Evolutionary conservation across 495 filamentous ascomycete species (phyloP).

Genomic region (Aspergillus carlsbadensis): DNA sequence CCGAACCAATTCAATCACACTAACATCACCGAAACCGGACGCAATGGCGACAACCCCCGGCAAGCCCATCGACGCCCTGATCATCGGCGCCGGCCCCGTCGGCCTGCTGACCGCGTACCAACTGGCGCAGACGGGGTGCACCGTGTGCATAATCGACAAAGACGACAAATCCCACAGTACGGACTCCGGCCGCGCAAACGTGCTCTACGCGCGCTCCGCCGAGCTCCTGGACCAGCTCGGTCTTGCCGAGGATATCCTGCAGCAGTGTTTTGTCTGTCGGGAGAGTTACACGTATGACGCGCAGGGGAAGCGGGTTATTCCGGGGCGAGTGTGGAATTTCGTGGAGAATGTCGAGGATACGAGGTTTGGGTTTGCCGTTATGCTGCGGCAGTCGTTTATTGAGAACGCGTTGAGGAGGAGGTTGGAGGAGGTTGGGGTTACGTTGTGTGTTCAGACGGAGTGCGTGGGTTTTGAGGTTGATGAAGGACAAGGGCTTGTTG

Average conservation of each 20-base stretch:
- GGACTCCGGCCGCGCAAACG: slow-evolving; percentile 45
- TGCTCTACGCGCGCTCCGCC: slow-evolving; percentile 36
- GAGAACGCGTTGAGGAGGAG: slow-evolving; percentile 1
- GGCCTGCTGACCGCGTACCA: slow-evolving; percentile 61
- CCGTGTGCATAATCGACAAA: slow-evolving; percentile 31
- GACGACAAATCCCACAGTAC: slow-evolving; percentile 27
- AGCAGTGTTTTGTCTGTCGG: not conserved
- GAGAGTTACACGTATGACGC: not conserved
- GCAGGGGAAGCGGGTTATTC: not conserved
- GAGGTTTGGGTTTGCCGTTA: slow-evolving; percentile 3
- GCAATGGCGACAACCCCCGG: no score
- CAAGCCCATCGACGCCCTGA: slow-evolving; percentile 48
- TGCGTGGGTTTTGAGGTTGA: slow-evolving; percentile 1
- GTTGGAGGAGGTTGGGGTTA: not conserved
- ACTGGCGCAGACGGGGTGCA: slow-evolving; percentile 27
- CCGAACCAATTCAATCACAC: no score
- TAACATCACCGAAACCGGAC: no score
- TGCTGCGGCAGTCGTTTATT: slow-evolving; percentile 8
- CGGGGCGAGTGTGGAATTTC: slow-evolving; percentile 15
- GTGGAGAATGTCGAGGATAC: slow-evolving; percentile 11
- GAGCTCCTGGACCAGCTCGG: no score
- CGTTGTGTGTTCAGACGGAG: not conserved
- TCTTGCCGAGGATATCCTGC: slow-evolving; percentile 14
- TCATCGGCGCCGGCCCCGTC: slow-evolving; percentile 74
- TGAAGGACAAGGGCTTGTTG: not conserved